Evolutionary conservation across 768 basidiomycete genomes (phyloP), one percentile per base, ranked within the genome.

Genomic region (Fomitopsis serialis): DNA sequence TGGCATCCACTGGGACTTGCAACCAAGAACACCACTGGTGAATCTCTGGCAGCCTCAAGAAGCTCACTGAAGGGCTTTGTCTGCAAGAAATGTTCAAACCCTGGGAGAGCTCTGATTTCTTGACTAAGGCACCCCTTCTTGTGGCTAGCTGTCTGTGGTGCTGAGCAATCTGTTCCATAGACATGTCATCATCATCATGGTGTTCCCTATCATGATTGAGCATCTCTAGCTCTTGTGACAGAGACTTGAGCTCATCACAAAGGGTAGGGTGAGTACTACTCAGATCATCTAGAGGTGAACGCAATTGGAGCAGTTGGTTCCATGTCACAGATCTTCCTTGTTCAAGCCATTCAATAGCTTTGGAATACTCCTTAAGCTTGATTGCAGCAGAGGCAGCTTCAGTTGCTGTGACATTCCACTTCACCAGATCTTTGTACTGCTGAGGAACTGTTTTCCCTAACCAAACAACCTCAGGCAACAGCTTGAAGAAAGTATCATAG

Each of bases 261-360:
- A 23, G 8, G 13, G n/a, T 23, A 24, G 44, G 27, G 27, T 45
- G 11, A 6, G 15, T 10, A 5, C 4, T 5, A 5, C 7, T 23
- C 44, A 45, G 17, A 10, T 45, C 44, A 45, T 45, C 19, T 10
- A 45, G n/a, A 5, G 44, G 44, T 23, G 44, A 24, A 21, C 44
- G n/a, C 10, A 45, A 19, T n/a, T 45, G 10, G 8, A 45, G 44
- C n/a, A 45, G 21, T 19, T 45, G 44, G 17, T 45, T 45, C 44
- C 44, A 45, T 5, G 22, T 19, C 8, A 45, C 23, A 24, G 44
- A 45, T 10, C 44, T 11, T 12, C 44, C 44, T 21, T 45, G 44
- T n/a, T 45, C 44, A 15, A 45, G 44, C 44, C 44, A 45, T 45
- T 45, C 44, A 11, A 45, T 45, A 7, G 44, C 44, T 45, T 23